Conservation (phyloP, 371 early-diverging fungal species). For the Chytridium lagenaria region DNA sequence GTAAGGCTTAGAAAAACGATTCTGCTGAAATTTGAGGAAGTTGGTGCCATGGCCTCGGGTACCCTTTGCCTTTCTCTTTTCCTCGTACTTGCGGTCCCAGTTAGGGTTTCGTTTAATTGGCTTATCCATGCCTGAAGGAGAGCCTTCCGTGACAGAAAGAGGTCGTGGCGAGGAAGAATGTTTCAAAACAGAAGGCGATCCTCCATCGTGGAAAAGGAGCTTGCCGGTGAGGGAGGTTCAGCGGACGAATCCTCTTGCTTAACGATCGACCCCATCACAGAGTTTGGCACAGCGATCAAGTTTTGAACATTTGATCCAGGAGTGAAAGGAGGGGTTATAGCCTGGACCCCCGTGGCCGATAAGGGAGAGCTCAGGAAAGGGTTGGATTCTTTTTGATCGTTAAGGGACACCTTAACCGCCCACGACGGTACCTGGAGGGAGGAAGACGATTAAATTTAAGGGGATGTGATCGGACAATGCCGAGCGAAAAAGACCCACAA, state of each 20-base stretch:
- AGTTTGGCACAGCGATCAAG: not conserved
- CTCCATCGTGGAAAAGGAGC: not conserved
- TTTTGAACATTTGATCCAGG: not conserved
- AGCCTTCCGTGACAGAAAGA: not conserved
- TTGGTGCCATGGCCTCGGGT: conserved; percentile 11
- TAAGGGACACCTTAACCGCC: not conserved
- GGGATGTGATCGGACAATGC: not conserved
- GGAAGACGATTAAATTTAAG: too few relatives aligned
- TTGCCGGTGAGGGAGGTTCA: conserved; percentile 1
- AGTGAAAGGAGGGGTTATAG: conserved; percentile 6
- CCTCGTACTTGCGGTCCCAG: conserved; percentile 16
- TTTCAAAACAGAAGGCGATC: not conserved
- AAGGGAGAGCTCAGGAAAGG: not conserved
- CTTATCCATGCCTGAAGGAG: not conserved
- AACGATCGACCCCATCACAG: not conserved
- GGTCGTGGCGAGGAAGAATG: not conserved
- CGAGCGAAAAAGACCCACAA: not conserved
- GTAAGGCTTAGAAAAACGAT: conserved; percentile 3
- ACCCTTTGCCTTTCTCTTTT: conserved; percentile 6
- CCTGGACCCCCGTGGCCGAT: not conserved
- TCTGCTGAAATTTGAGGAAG: not conserved
- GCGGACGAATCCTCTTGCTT: not conserved
- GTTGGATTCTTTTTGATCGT: not conserved
- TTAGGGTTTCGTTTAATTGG: conserved; percentile 8
- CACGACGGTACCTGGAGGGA: conserved; percentile 3